Conservation (phyloP, 768 basidiomycete genomes). For the Boletus reticulatus region DNA sequence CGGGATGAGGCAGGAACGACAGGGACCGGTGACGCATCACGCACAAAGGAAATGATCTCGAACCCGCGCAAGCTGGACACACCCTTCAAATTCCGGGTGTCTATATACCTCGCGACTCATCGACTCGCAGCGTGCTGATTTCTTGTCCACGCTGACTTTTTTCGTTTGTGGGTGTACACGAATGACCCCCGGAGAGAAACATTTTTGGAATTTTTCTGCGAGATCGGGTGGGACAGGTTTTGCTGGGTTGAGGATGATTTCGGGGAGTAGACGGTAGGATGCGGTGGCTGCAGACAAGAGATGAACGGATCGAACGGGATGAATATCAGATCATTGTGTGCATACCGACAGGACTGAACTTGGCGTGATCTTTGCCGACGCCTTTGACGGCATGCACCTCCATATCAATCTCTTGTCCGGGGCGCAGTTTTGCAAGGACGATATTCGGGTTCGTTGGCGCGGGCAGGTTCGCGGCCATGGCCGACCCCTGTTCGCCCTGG, state of each 20-base stretch:
- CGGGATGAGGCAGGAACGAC: background rate
- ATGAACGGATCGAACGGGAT: background rate
- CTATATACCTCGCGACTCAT: slow-evolving; percentile 91
- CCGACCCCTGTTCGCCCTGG: slow-evolving; percentile 73
- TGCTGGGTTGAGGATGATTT: slow-evolving; percentile 65
- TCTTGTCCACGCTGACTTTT: slow-evolving; percentile 58
- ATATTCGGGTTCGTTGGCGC: slow-evolving; percentile 76
- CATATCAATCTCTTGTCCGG: slow-evolving; percentile 84
- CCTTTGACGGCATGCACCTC: slow-evolving; percentile 92
- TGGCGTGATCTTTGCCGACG: slow-evolving; percentile 92
- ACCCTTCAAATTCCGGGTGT: slow-evolving; percentile 85
- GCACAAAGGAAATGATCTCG: slow-evolving; percentile 92
- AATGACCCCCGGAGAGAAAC: slow-evolving; percentile 86
- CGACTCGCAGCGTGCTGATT: slow-evolving; percentile 75
- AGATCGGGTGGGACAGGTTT: slow-evolving; percentile 77
- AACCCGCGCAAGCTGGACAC: slow-evolving; percentile 79
- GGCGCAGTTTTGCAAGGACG: slow-evolving; percentile 86
- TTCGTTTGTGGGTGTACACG: slow-evolving; percentile 56
- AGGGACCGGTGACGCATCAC: slow-evolving; percentile 27
- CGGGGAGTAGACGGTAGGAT: slow-evolving; percentile 88
- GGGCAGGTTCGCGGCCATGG: slow-evolving; percentile 54
- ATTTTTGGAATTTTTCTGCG: slow-evolving; percentile 78
- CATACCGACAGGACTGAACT: slow-evolving; percentile 92
- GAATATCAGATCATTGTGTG: background rate
- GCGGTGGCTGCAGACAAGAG: slow-evolving; percentile 68